These are phyloP conservation scores for Hortiboletus campestris DNA, from an alignment of 768 basidiomycete species.

Conservation along the genomic window DNA sequence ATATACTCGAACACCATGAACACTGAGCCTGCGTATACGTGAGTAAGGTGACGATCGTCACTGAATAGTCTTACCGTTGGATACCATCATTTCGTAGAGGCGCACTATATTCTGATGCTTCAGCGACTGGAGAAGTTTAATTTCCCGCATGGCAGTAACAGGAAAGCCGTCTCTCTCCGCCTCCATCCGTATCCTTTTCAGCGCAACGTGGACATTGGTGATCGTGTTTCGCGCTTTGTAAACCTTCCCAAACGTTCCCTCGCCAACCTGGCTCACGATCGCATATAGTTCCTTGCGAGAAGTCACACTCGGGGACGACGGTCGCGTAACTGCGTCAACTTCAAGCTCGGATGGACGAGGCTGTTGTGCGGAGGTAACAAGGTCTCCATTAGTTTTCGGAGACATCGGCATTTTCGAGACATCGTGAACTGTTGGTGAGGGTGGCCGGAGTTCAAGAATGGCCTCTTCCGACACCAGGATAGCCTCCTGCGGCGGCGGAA, in stretches of 20 bases:
- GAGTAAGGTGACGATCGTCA: background rate
- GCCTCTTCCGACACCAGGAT: conserved; percentile 5
- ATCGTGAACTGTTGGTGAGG: conserved; percentile 21
- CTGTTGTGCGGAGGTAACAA: conserved; percentile 19
- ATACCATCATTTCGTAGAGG: conserved; percentile 98
- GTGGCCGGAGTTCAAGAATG: conserved; percentile 12
- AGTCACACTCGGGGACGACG: conserved; percentile 27
- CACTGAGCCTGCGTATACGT: conserved; percentile 65
- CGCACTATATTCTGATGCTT: conserved; percentile 87
- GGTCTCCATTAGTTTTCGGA: conserved; percentile 26
- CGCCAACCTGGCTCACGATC: conserved; percentile 91
- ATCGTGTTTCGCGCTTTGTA: conserved; percentile 89
- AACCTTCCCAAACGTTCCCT: conserved; percentile 98
- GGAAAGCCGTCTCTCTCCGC: conserved; percentile 97
- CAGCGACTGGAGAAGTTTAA: conserved; percentile 92
- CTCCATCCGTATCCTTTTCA: conserved; percentile 98
- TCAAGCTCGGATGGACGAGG: conserved; percentile 23
- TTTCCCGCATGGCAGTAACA: conserved; percentile 98
- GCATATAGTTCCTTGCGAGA: conserved; percentile 66
- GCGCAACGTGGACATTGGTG: conserved; percentile 75
- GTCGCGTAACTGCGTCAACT: conserved; percentile 24
- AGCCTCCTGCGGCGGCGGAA: conserved; percentile 9
- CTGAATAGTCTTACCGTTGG: conserved; percentile 62
- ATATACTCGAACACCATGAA: conserved; percentile 99
- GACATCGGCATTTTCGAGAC: conserved; percentile 18